Conservation (phyloP, 495 filamentous ascomycete genomes). For the Podospora didyma region DNA sequence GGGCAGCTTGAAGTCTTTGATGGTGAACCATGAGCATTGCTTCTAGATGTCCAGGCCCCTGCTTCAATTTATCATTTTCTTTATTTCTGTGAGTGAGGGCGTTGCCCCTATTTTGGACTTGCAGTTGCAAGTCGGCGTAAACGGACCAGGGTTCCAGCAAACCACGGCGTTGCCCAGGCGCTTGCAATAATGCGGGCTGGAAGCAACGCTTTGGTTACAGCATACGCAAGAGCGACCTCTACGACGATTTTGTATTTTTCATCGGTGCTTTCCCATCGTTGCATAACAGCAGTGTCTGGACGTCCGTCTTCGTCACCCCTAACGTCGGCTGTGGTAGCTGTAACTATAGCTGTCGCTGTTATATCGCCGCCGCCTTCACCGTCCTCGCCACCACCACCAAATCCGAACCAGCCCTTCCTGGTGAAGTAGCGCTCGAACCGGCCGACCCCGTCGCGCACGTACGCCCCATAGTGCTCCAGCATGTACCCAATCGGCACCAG, state of each 20-base stretch:
- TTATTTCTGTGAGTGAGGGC: no score
- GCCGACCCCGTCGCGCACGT: slow-evolving; percentile 41
- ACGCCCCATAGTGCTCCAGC: slow-evolving; percentile 33
- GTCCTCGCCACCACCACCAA: no score
- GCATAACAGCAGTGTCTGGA: background rate
- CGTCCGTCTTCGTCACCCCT: background rate
- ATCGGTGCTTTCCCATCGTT: slow-evolving; percentile 8
- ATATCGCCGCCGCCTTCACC: slow-evolving; percentile 7
- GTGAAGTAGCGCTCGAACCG: slow-evolving; percentile 42
- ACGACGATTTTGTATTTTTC: slow-evolving; percentile 53
- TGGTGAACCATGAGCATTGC: no score
- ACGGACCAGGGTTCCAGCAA: slow-evolving; percentile 59
- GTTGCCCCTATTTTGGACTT: background rate
- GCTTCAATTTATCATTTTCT: no score
- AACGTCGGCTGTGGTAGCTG: slow-evolving; percentile 12
- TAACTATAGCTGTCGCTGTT: background rate
- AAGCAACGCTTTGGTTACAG: slow-evolving; percentile 78
- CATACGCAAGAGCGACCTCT: slow-evolving; percentile 82
- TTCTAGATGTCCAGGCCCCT: no score
- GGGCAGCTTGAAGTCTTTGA: no score
- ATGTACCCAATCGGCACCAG: slow-evolving; percentile 56
- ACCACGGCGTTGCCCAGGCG: slow-evolving; percentile 91
- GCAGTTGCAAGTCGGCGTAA: slow-evolving; percentile 24
- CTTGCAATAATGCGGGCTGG: slow-evolving; percentile 71
- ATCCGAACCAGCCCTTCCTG: slow-evolving; percentile 47